Conservation (phyloP, 2,329 filamentous ascomycete genomes). For the Metarhizium robertsii region DNA sequence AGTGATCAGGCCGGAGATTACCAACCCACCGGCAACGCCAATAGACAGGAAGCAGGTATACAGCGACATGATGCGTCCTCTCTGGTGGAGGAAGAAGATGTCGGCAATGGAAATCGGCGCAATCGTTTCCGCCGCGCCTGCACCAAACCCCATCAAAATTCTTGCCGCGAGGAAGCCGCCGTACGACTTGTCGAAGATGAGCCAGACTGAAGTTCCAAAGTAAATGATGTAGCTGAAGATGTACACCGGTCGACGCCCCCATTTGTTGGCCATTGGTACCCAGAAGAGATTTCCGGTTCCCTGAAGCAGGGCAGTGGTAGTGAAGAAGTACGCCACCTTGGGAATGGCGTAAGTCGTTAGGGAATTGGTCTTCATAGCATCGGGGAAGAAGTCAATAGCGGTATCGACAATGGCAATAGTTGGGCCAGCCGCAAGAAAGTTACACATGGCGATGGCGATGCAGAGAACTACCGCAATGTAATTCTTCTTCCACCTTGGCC, state of each 20-base stretch:
- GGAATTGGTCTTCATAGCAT: constrained; percentile 16
- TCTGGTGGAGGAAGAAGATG: constrained; percentile 47
- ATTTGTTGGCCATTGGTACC: constrained; percentile 37
- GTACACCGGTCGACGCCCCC: constrained; percentile 33
- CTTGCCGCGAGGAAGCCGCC: constrained; percentile 33
- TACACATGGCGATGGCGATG: constrained; percentile 44
- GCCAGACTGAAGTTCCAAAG: constrained; percentile 30
- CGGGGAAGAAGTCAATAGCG: constrained; percentile 36
- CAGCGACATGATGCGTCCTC: constrained; percentile 40
- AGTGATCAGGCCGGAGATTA: constrained; percentile 38
- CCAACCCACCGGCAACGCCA: constrained; percentile 32
- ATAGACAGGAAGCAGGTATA: constrained; percentile 31
- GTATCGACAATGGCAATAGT: constrained; percentile 40
- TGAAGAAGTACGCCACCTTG: constrained; percentile 43
- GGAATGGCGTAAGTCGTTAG: constrained; percentile 25
- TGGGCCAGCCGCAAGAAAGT: constrained; percentile 47
- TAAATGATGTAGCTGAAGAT: constrained; percentile 34
- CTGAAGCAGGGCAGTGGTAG: constrained; percentile 37
- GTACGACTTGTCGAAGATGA: constrained; percentile 32
- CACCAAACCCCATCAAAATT: constrained; percentile 42
- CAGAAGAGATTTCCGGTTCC: constrained; percentile 37
- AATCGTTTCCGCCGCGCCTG: constrained; percentile 42
- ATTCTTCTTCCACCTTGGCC: constrained; percentile 36
- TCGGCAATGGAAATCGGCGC: constrained; percentile 44
- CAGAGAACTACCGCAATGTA: constrained; percentile 42